These are phyloP conservation scores for Taiwanofungus camphoratus DNA, from an alignment of 1,284 basidiomycete genomes.

Conservation along the genomic window DNA sequence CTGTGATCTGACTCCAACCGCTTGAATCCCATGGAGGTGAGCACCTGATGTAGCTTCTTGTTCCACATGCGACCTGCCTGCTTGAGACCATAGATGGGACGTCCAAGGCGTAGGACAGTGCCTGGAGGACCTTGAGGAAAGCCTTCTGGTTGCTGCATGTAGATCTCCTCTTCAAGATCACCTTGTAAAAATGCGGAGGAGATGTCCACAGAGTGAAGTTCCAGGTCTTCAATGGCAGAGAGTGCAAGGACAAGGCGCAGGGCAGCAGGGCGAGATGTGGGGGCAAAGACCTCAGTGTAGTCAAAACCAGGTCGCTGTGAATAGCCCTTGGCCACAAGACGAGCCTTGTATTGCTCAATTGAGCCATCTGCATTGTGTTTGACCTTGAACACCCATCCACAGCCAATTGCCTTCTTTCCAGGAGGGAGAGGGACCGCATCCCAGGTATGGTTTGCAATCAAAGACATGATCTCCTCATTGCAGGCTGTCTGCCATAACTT, in stretches of 20 bases:
- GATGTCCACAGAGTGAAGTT: slow-evolving; percentile 33
- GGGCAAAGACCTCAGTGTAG: slow-evolving; percentile 35
- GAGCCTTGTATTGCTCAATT: slow-evolving; percentile 31
- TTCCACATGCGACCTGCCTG: slow-evolving; percentile 19
- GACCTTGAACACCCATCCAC: slow-evolving; percentile 32
- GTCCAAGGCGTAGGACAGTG: slow-evolving; percentile 24
- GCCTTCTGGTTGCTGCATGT: slow-evolving; percentile 31
- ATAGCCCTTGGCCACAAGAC: slow-evolving; percentile 39
- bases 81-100: slow-evolving; percentile 20
- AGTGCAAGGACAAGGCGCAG: slow-evolving; percentile 31
- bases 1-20: slow-evolving; percentile 9
- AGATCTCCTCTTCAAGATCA: slow-evolving; percentile 33
- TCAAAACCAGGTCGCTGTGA: slow-evolving; percentile 36
- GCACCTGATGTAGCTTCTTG: slow-evolving; percentile 3
- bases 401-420: no score
- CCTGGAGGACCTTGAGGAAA: slow-evolving; percentile 24
- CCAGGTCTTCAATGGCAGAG: slow-evolving; percentile 29
- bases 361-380: slow-evolving; percentile 31
- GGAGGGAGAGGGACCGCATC: no score
- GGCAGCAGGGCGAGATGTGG: slow-evolving; percentile 27
- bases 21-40: slow-evolving; percentile 8
- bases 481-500: no score
- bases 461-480: no score
- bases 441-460: no score
- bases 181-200: slow-evolving; percentile 33